A percentile compares a stretch with the other conserved stretches of the same genome.
These are phyloP conservation scores for Coniochaeta sp. DNA, from an alignment of 2,329 filamentous ascomycete species.

Conservation along the genomic window DNA sequence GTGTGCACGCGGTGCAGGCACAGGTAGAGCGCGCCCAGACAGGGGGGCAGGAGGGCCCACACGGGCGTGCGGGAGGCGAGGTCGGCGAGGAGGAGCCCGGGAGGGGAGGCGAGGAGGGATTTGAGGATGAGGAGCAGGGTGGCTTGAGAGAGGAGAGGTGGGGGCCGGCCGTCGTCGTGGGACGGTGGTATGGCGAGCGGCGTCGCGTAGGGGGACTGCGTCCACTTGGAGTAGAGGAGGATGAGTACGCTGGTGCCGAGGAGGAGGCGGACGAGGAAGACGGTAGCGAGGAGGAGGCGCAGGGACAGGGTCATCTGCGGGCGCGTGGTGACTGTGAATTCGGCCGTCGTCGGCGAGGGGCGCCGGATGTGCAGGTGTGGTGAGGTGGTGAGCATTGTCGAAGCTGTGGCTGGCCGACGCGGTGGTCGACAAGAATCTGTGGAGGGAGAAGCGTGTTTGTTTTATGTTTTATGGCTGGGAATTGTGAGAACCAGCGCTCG, in stretches of 20 bases:
- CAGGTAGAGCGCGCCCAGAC: constrained; percentile 31
- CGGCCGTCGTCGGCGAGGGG: constrained; percentile 81
- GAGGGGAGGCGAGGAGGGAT: constrained; percentile 20
- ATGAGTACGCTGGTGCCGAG: constrained; percentile 34
- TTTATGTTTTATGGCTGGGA: background rate
- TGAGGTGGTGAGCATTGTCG: constrained; percentile 52
- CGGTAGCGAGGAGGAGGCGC: constrained; percentile 34
- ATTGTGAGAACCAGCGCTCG: background rate
- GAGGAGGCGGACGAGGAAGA: constrained; percentile 33
- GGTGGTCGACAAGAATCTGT: background rate
- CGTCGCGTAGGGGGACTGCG: constrained; percentile 20
- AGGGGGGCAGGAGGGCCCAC: constrained; percentile 30
- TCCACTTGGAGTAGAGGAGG: constrained; percentile 42
- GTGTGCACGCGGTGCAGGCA: constrained; percentile 39
- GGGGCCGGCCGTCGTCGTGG: constrained; percentile 7
- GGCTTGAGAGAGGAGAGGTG: constrained; percentile 9
- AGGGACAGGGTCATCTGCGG: constrained; percentile 44
- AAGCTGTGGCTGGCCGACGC: background rate
- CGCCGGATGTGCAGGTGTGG: constrained; percentile 56
- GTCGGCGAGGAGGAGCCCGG: constrained; percentile 19
- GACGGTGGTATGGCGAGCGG: constrained; percentile 4
- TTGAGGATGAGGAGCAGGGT: constrained; percentile 23
- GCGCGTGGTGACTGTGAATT: constrained; percentile 84
- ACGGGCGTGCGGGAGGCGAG: constrained; percentile 28
- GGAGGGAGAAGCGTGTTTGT: background rate